Evolutionary conservation across 2,329 filamentous ascomycete genomes (phyloP), one percentile per base, ranked within the genome.

Genomic region (Hypomyces perniciosus): DNA sequence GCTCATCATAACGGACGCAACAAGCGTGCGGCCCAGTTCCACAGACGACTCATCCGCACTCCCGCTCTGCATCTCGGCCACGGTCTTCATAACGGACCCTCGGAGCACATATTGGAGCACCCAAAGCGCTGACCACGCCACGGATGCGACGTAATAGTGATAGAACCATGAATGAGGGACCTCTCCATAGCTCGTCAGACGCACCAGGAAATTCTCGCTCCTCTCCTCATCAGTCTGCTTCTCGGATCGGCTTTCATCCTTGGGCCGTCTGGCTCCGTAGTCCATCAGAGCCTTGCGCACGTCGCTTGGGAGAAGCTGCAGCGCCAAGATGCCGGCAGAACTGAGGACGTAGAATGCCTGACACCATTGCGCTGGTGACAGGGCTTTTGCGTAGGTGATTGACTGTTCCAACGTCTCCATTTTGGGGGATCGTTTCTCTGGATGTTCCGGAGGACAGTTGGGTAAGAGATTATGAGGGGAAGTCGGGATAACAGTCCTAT

Each of bases 121-220:
- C 90, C 91, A 96, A 65, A 91, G 86, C 4, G 81, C 61, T 0
- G 88, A 91, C 53, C 81, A 83, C 2, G 72, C 63, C 4, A 90
- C 70, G 4, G 88, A 92, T 34, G 83, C 66, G 48, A 87, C 63
- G 66, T 99, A 97, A 71, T 96, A 97, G 60, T 93, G 87, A 40
- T 77, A 79, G 68, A 97, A 97, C 84, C 88, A 97, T 55, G 79
- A 79, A 70, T 97, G 93, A 26, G 92, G 90, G 34, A 96, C 85
- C 63, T 81, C 80, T 57, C 70, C 69, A 46, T 57, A 57, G 39
- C 61, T 54, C 26, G 62, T 58, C 31, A 72, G 39, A 47, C 59
- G 59, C 47, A 61, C 59, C 38, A 74, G 48, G 30, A 47, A 35
- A 3, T 26, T 43, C 29, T 38, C 31, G 10, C 30, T 30, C 31